Conservation (phyloP, 805 yeast species). For the Spathaspora arborariae region DNA sequence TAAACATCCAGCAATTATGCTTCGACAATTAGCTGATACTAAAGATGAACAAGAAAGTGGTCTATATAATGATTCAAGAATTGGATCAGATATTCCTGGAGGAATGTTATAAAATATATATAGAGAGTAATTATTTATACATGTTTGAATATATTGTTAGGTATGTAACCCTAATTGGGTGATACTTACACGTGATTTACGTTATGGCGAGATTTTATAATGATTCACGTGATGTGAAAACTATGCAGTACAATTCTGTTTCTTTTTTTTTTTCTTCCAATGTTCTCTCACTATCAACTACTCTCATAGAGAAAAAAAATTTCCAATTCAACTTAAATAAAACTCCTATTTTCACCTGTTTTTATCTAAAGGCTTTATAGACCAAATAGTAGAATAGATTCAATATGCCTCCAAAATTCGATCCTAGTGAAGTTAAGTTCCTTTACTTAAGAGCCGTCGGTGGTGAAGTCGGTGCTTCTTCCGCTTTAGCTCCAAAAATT, state of each 20-base stretch:
- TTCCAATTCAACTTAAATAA: not conserved
- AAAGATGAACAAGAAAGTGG: constrained; percentile 17
- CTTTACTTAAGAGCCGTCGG: constrained; percentile 99
- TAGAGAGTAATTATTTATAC: not conserved
- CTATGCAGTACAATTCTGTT: not conserved
- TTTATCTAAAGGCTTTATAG: constrained; percentile 4
- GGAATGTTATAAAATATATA: constrained; percentile 28
- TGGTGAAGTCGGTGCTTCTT: constrained; percentile 99
- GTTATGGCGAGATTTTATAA: not conserved
- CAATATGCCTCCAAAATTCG: constrained; percentile 94
- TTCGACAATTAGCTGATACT: constrained; percentile 65
- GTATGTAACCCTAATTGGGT: not conserved
- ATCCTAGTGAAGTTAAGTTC: constrained; percentile 97
- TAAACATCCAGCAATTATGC: constrained; percentile 86
- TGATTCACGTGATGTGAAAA: not conserved
- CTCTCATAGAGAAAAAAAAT: not conserved
- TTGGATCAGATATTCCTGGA: constrained; percentile 43
- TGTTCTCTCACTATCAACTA: not conserved
- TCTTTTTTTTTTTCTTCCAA: not conserved
- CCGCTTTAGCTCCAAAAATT: constrained; percentile 99
- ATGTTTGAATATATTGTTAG: not conserved
- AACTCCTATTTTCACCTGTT: not conserved
- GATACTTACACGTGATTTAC: not conserved
- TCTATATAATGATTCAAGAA: constrained; percentile 33
- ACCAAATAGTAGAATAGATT: constrained; percentile 1